Conservation (phyloP, 306 rosid genomes). For the Quercus aquifolioides region DNA sequence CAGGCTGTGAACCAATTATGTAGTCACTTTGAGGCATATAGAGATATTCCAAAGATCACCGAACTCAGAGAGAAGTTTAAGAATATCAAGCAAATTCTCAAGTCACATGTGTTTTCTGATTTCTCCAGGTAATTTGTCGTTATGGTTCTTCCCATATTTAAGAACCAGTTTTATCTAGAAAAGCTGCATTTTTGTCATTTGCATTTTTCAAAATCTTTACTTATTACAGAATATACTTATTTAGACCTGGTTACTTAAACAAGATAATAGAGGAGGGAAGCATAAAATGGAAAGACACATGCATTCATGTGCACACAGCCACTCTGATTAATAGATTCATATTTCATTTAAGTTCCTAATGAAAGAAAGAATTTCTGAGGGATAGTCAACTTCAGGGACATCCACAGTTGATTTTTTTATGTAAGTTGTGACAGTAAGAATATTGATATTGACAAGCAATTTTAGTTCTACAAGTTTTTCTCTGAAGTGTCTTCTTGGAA, state of each 20-base stretch:
- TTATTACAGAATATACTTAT: too few relatives aligned
- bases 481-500: background rate
- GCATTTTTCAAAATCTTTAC: too few relatives aligned
- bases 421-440: background rate
- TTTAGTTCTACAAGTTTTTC: background rate
- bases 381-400: background rate
- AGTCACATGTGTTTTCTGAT: constrained; percentile 97
- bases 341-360: background rate
- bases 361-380: background rate
- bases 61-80: constrained; percentile 98
- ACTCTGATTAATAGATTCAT: background rate
- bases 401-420: background rate
- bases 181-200: too few relatives aligned
- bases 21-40: constrained; percentile 95
- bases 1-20: constrained; percentile 99
- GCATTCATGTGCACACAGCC: too few relatives aligned
- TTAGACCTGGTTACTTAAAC: too few relatives aligned
- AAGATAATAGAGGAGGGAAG: too few relatives aligned
- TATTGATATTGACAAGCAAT: background rate
- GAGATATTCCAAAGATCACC: constrained; percentile 94
- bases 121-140: constrained; percentile 69
- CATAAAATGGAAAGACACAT: too few relatives aligned
- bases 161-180: background rate
- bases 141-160: background rate
- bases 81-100: constrained; percentile 94